Conservation (phyloP, 2,329 filamentous ascomycete species). For the Lachnellula occidentalis region DNA sequence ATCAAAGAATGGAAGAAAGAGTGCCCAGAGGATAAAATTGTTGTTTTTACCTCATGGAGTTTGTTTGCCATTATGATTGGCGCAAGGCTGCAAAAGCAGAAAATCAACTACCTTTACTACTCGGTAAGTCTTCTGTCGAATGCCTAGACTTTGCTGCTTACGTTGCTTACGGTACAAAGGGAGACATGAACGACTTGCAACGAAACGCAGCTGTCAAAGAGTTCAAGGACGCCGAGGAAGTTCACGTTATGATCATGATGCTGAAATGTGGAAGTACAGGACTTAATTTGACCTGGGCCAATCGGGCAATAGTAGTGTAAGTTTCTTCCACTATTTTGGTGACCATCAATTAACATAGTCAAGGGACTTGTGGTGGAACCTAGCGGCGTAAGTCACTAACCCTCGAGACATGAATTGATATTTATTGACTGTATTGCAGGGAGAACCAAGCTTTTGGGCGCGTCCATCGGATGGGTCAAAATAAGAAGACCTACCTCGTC, state of each 20-base stretch:
- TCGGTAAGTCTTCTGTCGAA: not conserved
- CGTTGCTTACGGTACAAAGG: no score
- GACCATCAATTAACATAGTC: not conserved
- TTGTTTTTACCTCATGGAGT: not conserved
- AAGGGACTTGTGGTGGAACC: not conserved
- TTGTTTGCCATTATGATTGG: not conserved
- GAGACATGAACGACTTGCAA: conserved; percentile 38
- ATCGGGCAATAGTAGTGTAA: conserved; percentile 16
- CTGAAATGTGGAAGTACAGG: conserved; percentile 46
- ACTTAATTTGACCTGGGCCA: conserved; percentile 52
- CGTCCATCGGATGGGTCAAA: conserved; percentile 58
- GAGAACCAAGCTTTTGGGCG: conserved; percentile 57
- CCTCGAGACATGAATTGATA: no score
- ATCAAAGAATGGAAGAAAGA: not conserved
- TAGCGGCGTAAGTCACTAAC: not conserved
- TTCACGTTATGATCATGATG: conserved; percentile 41
- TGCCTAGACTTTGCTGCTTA: not conserved
- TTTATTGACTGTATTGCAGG: not conserved
- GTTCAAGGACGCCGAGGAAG: conserved; percentile 37
- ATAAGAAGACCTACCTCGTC: conserved; percentile 49
- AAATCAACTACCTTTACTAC: not conserved
- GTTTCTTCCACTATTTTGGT: not conserved
- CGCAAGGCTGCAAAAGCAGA: not conserved
- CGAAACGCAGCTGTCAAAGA: conserved; percentile 37
- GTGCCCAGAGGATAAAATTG: not conserved